A percentile compares a stretch with the other conserved stretches of the same genome.
These are phyloP conservation scores for Phtheirospermum japonicum DNA, from an alignment of 257 asterid species.

Conservation along the genomic window DNA sequence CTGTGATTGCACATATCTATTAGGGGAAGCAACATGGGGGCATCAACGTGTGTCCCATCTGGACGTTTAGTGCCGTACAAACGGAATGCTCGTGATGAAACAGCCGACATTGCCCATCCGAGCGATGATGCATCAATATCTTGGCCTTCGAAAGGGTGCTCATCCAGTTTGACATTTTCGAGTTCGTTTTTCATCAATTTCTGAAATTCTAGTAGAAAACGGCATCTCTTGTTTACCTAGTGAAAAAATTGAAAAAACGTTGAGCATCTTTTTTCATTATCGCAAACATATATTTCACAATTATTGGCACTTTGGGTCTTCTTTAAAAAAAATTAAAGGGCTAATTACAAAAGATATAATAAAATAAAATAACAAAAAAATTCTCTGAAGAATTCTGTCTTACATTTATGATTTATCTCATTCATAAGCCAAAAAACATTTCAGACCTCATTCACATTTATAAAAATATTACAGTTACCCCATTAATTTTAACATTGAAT, in stretches of 20 bases:
- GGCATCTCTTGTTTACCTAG: slow-evolving; percentile 94
- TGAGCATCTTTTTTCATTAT: slow-evolving; percentile 18
- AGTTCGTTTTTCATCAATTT: slow-evolving; percentile 49
- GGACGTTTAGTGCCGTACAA: slow-evolving; percentile 55
- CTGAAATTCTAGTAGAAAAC: slow-evolving; percentile 87
- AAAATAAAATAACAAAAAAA: too few relatives aligned
- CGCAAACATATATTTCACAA: background rate
- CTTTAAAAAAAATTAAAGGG: slow-evolving; percentile 4
- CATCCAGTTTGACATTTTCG: slow-evolving; percentile 42
- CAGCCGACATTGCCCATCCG: slow-evolving; percentile 99
- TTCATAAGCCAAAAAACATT: too few relatives aligned
- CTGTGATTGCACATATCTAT: slow-evolving; percentile 99
- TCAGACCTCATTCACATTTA: too few relatives aligned
- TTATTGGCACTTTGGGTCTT: background rate
- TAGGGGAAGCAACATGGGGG: slow-evolving; percentile 91
- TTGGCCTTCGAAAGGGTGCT: slow-evolving; percentile 86
- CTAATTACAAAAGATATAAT: background rate
- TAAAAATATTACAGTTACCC: too few relatives aligned
- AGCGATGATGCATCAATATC: slow-evolving; percentile 80
- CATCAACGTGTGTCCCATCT: slow-evolving; percentile 56
- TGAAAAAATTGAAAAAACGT: slow-evolving; percentile 3
- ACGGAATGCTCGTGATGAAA: slow-evolving; percentile 95
- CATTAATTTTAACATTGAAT: too few relatives aligned
- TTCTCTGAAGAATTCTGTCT: too few relatives aligned
- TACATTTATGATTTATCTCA: too few relatives aligned